Evolutionary conservation across 495 filamentous ascomycete genomes (phyloP).

Genomic region (Aspergillus ellipticus): DNA sequence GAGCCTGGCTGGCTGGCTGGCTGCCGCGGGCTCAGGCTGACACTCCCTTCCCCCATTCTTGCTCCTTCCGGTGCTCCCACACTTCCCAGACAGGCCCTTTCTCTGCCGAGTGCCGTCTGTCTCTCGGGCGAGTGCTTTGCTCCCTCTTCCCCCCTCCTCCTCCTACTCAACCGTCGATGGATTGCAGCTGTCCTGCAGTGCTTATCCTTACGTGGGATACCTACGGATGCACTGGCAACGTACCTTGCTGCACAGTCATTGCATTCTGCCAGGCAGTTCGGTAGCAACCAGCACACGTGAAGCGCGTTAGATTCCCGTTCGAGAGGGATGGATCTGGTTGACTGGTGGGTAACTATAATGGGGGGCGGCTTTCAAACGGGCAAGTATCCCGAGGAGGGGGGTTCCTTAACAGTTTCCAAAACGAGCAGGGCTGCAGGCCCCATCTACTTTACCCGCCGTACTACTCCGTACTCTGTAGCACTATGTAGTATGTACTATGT

Average conservation of each 20-base stretch:
- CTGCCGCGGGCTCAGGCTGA: not conserved
- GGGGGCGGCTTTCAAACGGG: not conserved
- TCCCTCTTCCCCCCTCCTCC: not conserved
- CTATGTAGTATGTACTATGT: too few species aligned
- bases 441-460: too few species aligned
- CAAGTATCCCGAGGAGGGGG: not conserved
- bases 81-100: not conserved
- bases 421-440: not conserved
- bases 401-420: not conserved
- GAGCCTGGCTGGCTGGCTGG: too few species aligned
- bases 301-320: not conserved
- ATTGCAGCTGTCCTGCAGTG: not conserved
- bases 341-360: not conserved
- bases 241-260: not conserved
- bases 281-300: not conserved
- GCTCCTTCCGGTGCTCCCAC: not conserved
- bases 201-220: not conserved
- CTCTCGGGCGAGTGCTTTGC: conserved; percentile 1
- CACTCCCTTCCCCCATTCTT: not conserved
- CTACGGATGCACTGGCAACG: not conserved
- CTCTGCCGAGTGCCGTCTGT: conserved; percentile 5
- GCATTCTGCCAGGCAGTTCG: not conserved
- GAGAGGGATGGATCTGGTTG: not conserved
- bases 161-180: not conserved
- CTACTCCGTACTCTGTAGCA: too few species aligned